These are phyloP conservation scores for Candida ovalis DNA, from an alignment of 805 yeast species.

Conservation along the genomic window DNA sequence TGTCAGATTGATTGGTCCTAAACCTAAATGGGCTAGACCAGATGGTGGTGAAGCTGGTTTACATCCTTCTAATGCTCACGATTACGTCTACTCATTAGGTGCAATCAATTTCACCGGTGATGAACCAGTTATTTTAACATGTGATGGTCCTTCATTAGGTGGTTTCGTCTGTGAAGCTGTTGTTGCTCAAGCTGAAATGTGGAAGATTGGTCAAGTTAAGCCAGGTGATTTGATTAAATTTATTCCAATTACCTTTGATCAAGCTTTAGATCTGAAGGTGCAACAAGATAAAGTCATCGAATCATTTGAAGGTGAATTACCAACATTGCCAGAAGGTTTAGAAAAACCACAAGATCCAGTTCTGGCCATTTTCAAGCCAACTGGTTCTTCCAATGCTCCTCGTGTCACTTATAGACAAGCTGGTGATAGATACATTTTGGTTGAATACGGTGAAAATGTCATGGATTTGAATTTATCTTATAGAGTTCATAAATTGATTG, in stretches of 20 bases:
- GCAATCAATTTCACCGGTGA: slow-evolving; percentile 98
- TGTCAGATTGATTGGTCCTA: slow-evolving; percentile 90
- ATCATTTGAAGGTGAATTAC: slow-evolving; percentile 38
- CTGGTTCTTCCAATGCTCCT: slow-evolving; percentile 49
- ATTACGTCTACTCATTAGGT: slow-evolving; percentile 93
- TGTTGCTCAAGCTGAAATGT: slow-evolving; percentile 92
- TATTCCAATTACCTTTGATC: slow-evolving; percentile 67
- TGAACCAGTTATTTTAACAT: slow-evolving; percentile 93
- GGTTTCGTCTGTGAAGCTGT: slow-evolving; percentile 98
- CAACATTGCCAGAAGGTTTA: slow-evolving; percentile 30
- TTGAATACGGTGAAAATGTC: slow-evolving; percentile 87
- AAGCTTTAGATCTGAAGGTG: slow-evolving; percentile 61
- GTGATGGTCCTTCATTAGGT: slow-evolving; percentile 97
- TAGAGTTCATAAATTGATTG: slow-evolving; percentile 79
- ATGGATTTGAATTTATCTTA: slow-evolving; percentile 84
- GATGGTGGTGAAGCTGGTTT: slow-evolving; percentile 98
- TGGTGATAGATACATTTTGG: slow-evolving; percentile 88
- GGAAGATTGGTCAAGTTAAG: slow-evolving; percentile 97
- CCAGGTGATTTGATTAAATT: slow-evolving; percentile 88
- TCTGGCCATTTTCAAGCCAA: slow-evolving; percentile 46
- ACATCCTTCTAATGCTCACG: slow-evolving; percentile 98
- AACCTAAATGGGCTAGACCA: slow-evolving; percentile 92
- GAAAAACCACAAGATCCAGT: slow-evolving; percentile 66
- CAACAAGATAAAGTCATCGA: slow-evolving; percentile 57
- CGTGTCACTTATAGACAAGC: slow-evolving; percentile 89